phyloP scores from a whole-genome alignment of 2,329 filamentous ascomycete species.

The Nigrograna mackinnonii region DNA sequence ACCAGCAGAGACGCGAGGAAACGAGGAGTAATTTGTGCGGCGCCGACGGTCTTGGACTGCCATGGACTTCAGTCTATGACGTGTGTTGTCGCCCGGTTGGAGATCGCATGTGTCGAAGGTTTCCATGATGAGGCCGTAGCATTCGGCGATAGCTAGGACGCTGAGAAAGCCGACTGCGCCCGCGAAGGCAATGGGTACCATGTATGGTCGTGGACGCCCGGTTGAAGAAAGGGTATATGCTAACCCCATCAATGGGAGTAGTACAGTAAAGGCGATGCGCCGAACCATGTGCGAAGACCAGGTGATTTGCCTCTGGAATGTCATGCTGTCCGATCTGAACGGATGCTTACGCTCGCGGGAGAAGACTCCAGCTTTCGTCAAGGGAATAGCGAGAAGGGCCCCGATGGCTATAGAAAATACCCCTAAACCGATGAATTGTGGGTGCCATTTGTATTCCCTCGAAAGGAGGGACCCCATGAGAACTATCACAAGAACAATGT shows the following conservation, averaged over 20 bases:
- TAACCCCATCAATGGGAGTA: conserved; percentile 68
- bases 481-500: conserved; percentile 73
- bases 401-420: conserved; percentile 70
- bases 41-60: conserved; percentile 48
- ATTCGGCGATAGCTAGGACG: conserved; percentile 74
- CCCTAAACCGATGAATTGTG: conserved; percentile 68
- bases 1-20: conserved; percentile 72
- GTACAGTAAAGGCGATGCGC: conserved; percentile 67
- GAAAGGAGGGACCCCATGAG: conserved; percentile 73
- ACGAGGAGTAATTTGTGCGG: conserved; percentile 74
- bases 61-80: conserved; percentile 50
- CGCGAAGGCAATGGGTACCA: conserved; percentile 69
- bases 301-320: conserved; percentile 63
- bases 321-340: conserved; percentile 68
- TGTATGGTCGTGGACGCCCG: conserved; percentile 61
- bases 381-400: conserved; percentile 70
- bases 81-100: conserved; percentile 68
- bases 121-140: conserved; percentile 78
- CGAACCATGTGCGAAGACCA: conserved; percentile 76
- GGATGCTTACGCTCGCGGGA: conserved; percentile 65
- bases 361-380: conserved; percentile 72
- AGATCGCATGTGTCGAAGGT: conserved; percentile 81
- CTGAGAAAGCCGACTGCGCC: conserved; percentile 70
- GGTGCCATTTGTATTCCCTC: conserved; percentile 65
- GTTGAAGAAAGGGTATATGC: conserved; percentile 69